Conservation (phyloP, 2,329 filamentous ascomycete species). For the Fusarium musae region DNA sequence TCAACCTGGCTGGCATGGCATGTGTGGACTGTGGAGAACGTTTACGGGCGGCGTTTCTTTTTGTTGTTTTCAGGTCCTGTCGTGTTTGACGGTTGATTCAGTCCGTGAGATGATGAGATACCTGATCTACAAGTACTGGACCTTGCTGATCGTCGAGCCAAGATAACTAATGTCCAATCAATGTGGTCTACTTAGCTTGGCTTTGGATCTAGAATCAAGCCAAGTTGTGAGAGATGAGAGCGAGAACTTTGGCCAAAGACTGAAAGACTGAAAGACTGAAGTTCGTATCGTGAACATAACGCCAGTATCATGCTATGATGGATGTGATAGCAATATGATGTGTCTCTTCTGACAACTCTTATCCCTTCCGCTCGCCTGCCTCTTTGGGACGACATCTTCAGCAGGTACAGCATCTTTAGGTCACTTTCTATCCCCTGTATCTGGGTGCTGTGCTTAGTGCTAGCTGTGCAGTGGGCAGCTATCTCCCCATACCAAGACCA, state of each 20-base stretch:
- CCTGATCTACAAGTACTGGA: constrained; percentile 33
- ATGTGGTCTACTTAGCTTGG: background rate
- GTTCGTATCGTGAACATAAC: constrained; percentile 10
- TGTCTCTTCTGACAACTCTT: constrained; percentile 10
- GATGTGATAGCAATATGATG: background rate
- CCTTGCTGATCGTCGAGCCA: constrained; percentile 21
- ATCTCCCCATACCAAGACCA: constrained; percentile 24
- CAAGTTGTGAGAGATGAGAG: constrained; percentile 13
- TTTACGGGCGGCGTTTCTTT: background rate
- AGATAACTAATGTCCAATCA: constrained; percentile 15
- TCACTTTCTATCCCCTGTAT: constrained; percentile 15
- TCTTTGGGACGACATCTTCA: constrained; percentile 17
- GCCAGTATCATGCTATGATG: background rate
- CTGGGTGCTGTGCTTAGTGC: background rate
- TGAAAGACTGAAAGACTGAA: background rate
- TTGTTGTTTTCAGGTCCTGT: constrained; percentile 6
- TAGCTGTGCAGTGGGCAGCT: background rate
- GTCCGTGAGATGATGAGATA: constrained; percentile 5
- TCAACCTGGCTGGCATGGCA: background rate
- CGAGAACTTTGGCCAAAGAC: constrained; percentile 9
- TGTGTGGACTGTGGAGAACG: constrained; percentile 8
- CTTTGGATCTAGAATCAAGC: constrained; percentile 16
- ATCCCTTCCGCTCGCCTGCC: constrained; percentile 22
- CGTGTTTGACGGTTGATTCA: constrained; percentile 13
- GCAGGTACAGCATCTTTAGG: constrained; percentile 11